A percentile compares a stretch with the other conserved stretches of the same genome.
Conservation (phyloP, 2,329 filamentous ascomycete genomes). For the Gnomoniopsis smithogilvyi region DNA sequence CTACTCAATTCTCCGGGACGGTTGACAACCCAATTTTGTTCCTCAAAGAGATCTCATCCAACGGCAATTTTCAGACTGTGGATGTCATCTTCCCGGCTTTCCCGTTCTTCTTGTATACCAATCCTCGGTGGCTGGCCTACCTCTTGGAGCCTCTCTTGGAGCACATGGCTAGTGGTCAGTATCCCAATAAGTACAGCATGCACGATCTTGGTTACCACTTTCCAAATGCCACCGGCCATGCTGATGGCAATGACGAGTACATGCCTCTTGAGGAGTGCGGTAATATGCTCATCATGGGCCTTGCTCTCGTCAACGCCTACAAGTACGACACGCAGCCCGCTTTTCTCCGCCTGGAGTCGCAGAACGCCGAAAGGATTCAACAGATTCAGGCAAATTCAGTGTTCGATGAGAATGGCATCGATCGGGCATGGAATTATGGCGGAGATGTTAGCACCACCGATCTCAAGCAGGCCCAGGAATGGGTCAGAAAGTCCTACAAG, state of each 20-base stretch:
- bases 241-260: slow-evolving; percentile 66
- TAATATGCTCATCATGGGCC: slow-evolving; percentile 74
- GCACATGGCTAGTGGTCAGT: slow-evolving; percentile 78
- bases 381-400: slow-evolving; percentile 11
- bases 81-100: slow-evolving; percentile 86
- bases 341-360: slow-evolving; percentile 33
- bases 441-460: slow-evolving; percentile 34
- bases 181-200: slow-evolving; percentile 79
- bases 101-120: slow-evolving; percentile 83
- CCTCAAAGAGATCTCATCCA: slow-evolving; percentile 81
- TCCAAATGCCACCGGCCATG: slow-evolving; percentile 73
- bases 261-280: slow-evolving; percentile 76
- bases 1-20: slow-evolving; percentile 71
- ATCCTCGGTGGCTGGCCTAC: slow-evolving; percentile 76
- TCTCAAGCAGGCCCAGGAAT: slow-evolving; percentile 36
- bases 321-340: slow-evolving; percentile 57
- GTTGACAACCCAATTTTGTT: slow-evolving; percentile 72
- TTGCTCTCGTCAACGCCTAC: slow-evolving; percentile 73
- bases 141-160: slow-evolving; percentile 77
- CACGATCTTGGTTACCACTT: slow-evolving; percentile 72
- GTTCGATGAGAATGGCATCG: slow-evolving; percentile 25
- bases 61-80: slow-evolving; percentile 82
- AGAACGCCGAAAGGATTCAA: slow-evolving; percentile 20
- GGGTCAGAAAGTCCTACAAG: slow-evolving; percentile 53
- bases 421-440: slow-evolving; percentile 50